phyloP scores from a whole-genome alignment of 1,284 basidiomycete genomes.

The Melampsora larici-populina region DNA sequence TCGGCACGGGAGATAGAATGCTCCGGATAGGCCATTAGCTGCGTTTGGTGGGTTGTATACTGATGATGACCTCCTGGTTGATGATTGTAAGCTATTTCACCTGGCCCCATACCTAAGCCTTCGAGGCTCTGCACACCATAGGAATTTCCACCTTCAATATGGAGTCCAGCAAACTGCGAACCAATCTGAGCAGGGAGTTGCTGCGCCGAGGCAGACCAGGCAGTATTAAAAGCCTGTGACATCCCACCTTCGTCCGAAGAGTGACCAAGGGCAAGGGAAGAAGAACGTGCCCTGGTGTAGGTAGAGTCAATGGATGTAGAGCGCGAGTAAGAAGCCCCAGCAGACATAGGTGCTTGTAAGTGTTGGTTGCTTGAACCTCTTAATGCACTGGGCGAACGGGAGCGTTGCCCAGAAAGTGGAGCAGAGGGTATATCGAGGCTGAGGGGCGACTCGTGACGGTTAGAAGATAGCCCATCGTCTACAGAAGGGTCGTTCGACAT shows the following conservation, averaged over 20 bases:
- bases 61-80: neutral
- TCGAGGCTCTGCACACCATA: neutral
- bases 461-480: neutral
- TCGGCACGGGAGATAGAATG: conserved; percentile 16
- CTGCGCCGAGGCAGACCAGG: neutral
- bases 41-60: neutral
- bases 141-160: conserved; percentile 6
- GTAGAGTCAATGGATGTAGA: conserved; percentile 23
- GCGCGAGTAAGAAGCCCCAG: conserved; percentile 16
- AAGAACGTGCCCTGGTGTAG: conserved; percentile 9
- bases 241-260: neutral
- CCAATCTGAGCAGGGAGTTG: conserved; percentile 22
- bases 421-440: neutral
- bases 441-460: neutral
- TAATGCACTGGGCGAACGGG: neutral
- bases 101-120: neutral
- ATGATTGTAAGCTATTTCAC: neutral
- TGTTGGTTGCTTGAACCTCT: conserved; percentile 1
- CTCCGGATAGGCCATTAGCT: neutral
- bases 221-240: conserved; percentile 7
- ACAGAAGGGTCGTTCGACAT: neutral
- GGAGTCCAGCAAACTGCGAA: conserved; percentile 24
- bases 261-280: conserved; percentile 4
- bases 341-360: conserved; percentile 11
- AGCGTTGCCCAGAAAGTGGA: neutral